phyloP scores from a whole-genome alignment of 106 monocot species.

The Chionographis japonica region DNA sequence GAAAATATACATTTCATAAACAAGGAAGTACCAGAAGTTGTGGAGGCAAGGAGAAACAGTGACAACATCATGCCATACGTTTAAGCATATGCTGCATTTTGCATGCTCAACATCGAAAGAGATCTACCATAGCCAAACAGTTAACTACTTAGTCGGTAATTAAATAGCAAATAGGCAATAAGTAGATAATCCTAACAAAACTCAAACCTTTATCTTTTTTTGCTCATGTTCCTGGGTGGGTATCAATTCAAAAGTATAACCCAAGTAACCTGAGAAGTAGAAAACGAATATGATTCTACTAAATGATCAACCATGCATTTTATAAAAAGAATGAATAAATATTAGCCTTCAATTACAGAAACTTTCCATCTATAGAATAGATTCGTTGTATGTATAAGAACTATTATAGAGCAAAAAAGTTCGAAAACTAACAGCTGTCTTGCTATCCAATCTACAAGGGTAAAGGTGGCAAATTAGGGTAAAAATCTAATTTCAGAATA shows the following conservation, averaged over 20 bases:
- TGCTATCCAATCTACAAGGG: neutral
- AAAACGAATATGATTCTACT: neutral
- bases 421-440: neutral
- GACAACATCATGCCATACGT: slow-evolving; percentile 99
- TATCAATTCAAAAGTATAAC: slow-evolving; percentile 54
- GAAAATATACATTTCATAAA: slow-evolving; percentile 2
- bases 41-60: slow-evolving; percentile 94
- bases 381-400: no score
- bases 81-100: slow-evolving; percentile 98
- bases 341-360: no score
- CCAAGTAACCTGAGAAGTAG: slow-evolving; percentile 54
- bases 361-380: no score
- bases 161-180: slow-evolving; percentile 2
- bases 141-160: neutral
- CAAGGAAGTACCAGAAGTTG: slow-evolving; percentile 78
- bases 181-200: slow-evolving; percentile 1
- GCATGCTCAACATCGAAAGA: slow-evolving; percentile 80
- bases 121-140: slow-evolving; percentile 40
- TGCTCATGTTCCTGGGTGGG: slow-evolving; percentile 11
- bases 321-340: neutral
- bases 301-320: no score
- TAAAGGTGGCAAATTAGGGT: neutral
- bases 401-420: neutral
- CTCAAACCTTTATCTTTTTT: slow-evolving; percentile 53
- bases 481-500: no score